Evolutionary conservation across 805 yeast species (phyloP), one percentile per base, ranked within the genome.

Genomic region (Priceomyces castillae): DNA sequence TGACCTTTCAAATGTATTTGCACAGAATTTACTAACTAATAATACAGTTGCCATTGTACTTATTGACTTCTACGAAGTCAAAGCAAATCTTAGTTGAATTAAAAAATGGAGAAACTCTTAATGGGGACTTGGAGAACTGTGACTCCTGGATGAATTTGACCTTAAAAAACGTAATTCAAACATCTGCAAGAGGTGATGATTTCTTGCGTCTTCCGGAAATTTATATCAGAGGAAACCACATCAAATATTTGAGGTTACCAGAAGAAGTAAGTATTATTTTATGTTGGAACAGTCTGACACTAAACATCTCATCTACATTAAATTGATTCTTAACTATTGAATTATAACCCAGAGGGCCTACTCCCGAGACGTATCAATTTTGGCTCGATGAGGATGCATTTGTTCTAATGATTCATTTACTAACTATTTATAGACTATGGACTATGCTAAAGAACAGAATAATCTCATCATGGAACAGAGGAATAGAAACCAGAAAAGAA

Each of bases 131-230:
- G 46, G 79, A 81, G 43, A 86, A 87, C 58, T 89, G 96, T 54
- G 99, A 94, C 62, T 82, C 88, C 31, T 87, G 95, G 90, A 94
- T 94, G 99, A 94, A 94, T 63, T 73, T 94, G 51, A 86, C 96
- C 1, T 73, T 94, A 42, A 74, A 74, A 26, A 82, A 90, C 49
- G 97, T 84, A 12, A 78, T 82, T 38, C 86, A 82, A 58, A 76
- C 82, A 12, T 79, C 80, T 53, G 70, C 80, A 34, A 58, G 74
- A 51, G 92, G 86, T 30, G 81, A 77, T 50, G 71, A 71, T 42
- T 86, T 78, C 61, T 62, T 75, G 41, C 82, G 83, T 57, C 65
- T 85, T 37, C 79, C 82, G 2, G 95, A 87, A 55, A 76, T 84
- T 44, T 90, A 90, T 59, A 78, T 90, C 31, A 82, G 90, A 60